phyloP scores from a whole-genome alignment of 257 asterid genomes.

The Oldenlandia corymbosa region DNA sequence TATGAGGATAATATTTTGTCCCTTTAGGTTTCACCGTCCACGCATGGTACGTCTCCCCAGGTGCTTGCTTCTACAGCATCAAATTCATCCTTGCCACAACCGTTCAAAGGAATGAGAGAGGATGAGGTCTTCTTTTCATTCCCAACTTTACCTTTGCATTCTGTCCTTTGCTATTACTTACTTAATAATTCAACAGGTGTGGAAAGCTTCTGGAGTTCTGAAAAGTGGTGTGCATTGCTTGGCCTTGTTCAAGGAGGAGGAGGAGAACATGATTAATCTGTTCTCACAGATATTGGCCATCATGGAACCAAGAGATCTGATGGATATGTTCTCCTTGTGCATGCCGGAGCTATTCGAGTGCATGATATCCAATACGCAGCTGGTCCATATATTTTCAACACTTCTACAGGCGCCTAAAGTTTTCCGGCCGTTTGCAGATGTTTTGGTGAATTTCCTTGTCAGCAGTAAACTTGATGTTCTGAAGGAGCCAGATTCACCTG shows the following conservation, averaged over 20 bases:
- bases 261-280: constrained; percentile 89
- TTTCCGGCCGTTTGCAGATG: constrained; percentile 96
- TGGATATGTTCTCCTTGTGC: constrained; percentile 99
- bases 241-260: constrained; percentile 95
- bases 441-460: constrained; percentile 90
- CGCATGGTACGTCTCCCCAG: constrained; percentile 87
- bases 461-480: constrained; percentile 93
- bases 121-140: constrained; percentile 62
- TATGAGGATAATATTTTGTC: constrained; percentile 16
- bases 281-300: constrained; percentile 93
- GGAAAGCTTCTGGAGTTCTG: constrained; percentile 97
- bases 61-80: constrained; percentile 60
- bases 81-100: constrained; percentile 63
- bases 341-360: constrained; percentile 97
- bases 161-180: background rate
- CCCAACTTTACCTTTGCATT: constrained; percentile 10
- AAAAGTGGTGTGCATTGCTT: constrained; percentile 97
- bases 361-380: constrained; percentile 95
- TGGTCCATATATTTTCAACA: constrained; percentile 85
- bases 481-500: constrained; percentile 97
- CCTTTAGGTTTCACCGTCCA: constrained; percentile 78
- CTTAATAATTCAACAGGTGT: constrained; percentile 56
- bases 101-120: constrained; percentile 94
- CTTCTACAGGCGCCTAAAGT: constrained; percentile 94
- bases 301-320: constrained; percentile 96